phyloP scores from a whole-genome alignment of 129 eudicot genomes.

The Chrysanthemum seticuspe region DNA sequence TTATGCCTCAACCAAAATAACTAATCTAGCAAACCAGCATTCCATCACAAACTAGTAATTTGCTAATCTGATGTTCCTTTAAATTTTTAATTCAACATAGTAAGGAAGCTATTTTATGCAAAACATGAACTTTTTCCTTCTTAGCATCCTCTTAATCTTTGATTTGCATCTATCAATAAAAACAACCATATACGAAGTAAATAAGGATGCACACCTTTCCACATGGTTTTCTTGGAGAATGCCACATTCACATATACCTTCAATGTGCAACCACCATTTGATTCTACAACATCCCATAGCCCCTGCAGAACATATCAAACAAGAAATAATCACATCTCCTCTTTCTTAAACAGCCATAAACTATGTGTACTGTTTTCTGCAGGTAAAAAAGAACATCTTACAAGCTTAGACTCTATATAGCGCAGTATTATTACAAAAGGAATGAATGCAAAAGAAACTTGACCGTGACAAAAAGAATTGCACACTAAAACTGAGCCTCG shows the following conservation, averaged over 20 bases:
- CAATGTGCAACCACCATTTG: conserved; percentile 48
- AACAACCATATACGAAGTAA: conserved; percentile 9
- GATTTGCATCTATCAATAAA: conserved; percentile 4
- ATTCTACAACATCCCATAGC: conserved; percentile 77
- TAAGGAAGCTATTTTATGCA: background rate
- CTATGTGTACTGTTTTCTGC: too few relatives aligned
- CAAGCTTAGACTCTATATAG: conserved; percentile 15
- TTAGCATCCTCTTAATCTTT: background rate
- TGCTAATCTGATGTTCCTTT: background rate
- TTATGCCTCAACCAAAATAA: background rate
- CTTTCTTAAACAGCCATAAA: background rate
- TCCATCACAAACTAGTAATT: background rate
- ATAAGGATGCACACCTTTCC: conserved; percentile 62
- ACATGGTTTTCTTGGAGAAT: conserved; percentile 84
- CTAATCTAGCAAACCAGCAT: background rate
- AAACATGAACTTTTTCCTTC: background rate
- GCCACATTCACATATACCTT: conserved; percentile 73
- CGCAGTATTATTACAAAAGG: background rate
- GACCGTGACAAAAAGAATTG: background rate
- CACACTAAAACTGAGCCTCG: too few relatives aligned
- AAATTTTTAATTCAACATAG: background rate
- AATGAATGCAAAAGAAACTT: background rate
- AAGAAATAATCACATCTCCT: conserved; percentile 5
- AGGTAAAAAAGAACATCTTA: background rate
- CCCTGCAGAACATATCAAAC: conserved; percentile 45